Base-by-base conservation (phyloP, 2,329 filamentous ascomycete genomes). In the Aspergillus brunneoviolaceus region DNA sequence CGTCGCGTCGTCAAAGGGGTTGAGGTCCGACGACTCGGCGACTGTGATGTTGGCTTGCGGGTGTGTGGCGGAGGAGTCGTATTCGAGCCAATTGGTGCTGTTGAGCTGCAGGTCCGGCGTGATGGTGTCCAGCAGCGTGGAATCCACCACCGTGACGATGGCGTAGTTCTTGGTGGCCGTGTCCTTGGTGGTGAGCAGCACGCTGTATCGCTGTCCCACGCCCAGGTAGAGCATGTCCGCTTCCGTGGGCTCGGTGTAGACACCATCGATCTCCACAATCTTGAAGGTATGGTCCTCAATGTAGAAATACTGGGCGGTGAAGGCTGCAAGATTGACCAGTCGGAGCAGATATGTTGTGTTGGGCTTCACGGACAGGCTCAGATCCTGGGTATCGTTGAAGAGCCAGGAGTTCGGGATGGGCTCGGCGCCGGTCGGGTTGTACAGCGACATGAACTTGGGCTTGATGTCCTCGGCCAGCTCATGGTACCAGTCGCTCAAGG, bases 401-500 rank as follows among this genome's bases (percentile, higher is more conserved):
- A 91, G 77, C 1, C 85, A 84, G 2, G 86, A 81, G 23, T 90
- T 79, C 0, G 89, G 88, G 0, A 90, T 82, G 0, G 88, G 88
- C 70, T 90, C 88, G 0, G 86, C 84, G 25, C 78, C 84, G 65
- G 77, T 87, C 0, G 82, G 84, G 59, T 86, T 86, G 51, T 75
- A 75, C 21, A 81, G 65, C 65, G 60, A 66, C 57, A 76, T 64
- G 54, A 73, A 74, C 6, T 56, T 73, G 0, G 79, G 76, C 1
- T 72, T 81, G 47, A 89, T 80, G 61, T 87, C 87, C 19, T 81
- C 76, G 69, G 81, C 80, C 3, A 86, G 69, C 0, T 88, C 84
- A 66, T 91, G 87, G 60, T 92, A 91, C 80, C 89, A 89, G 67
- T 92, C 89, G 19, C 86, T 87, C n/a, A 92, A 75, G 63, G 89